Evolutionary conservation across 208 protist species (phyloP), one percentile per base, ranked within the genome.

Genomic region (Crithidia mellificae): DNA sequence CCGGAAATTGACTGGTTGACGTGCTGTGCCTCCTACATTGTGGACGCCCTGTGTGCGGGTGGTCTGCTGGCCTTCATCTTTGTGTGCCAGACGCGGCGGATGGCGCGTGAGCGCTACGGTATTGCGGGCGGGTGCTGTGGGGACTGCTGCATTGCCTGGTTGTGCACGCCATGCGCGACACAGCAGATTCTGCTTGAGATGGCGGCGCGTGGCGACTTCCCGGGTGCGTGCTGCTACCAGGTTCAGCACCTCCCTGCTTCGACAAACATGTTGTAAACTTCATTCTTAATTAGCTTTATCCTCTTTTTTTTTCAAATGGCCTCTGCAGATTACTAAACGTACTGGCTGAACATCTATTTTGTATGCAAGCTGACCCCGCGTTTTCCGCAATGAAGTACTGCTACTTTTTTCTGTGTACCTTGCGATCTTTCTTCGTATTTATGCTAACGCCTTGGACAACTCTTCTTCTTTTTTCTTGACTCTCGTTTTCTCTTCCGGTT

Each of bases 141-240:
- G 9, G 61, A 79, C 41, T 73, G 61, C 58, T 70, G 68, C 36
- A 20, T 46, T 8, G 61, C 51, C 2, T 79, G 9, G 38, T 78
- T 61, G 19, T 91, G 81, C 53, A 17, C 20, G 1, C 30, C 2
- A 8, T 87, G 85, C 34, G 51, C 34, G 2, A 29, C 77, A 49
- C 77, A 85, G 54, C 85, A 87, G 55, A 69, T 72, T 50, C 66
- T 87, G 71, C 61, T 82, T 22, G 81, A 85, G 74, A 81, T 91
- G 78, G 75, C 77, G 1, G 49, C 58, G 7, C 58, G 71, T 61
- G 70, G 77, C 14, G 72, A 80, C 17, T 87, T 85, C 50, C 85
- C 81, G 22, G 81, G 81, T 29, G 85, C 80, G 44, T 72, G 51
- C 43, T 59, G 49, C 19, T 79, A 67, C 62, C 44, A 65, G 68